Conservation (phyloP, 202 grass and related monocot genomes). For the Elaeis oleifera region DNA sequence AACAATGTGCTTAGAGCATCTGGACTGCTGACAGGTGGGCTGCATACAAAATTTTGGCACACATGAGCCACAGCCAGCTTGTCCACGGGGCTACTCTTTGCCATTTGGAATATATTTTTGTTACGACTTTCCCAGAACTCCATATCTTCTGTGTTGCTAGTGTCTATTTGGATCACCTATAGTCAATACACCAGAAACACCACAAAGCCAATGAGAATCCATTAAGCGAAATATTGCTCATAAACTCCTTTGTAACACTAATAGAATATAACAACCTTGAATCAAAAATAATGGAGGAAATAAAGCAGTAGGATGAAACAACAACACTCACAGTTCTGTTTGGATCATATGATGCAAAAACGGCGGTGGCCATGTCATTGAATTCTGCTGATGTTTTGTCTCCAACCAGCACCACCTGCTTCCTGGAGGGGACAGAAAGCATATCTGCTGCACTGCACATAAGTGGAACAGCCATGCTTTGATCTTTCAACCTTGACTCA, state of each 20-base stretch:
- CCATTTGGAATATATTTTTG: not conserved
- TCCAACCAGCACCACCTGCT: slow-evolving; percentile 72
- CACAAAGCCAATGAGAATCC: not conserved
- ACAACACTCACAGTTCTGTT: slow-evolving; percentile 61
- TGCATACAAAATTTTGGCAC: slow-evolving; percentile 71
- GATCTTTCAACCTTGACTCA: slow-evolving; percentile 52
- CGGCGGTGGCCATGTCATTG: slow-evolving; percentile 42
- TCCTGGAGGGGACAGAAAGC: slow-evolving; percentile 57
- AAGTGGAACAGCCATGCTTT: slow-evolving; percentile 78
- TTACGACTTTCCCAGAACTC: slow-evolving; percentile 5
- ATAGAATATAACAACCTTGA: too few species aligned
- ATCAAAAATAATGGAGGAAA: not conserved
- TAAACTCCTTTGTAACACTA: not conserved
- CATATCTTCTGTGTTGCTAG: not conserved
- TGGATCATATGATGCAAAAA: slow-evolving; percentile 65
- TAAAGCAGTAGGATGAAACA: not conserved
- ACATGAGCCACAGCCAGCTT: slow-evolving; percentile 17
- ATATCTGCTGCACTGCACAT: slow-evolving; percentile 92
- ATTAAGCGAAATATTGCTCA: not conserved
- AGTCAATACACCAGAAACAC: not conserved
- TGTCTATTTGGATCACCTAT: slow-evolving; percentile 17
- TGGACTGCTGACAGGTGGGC: slow-evolving; percentile 46
- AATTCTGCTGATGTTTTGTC: slow-evolving; percentile 51
- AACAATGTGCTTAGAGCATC: slow-evolving; percentile 39
- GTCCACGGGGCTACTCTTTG: not conserved